Evolutionary conservation across 805 yeast species (phyloP).

Genomic region (Lipomyces lipofer): DNA sequence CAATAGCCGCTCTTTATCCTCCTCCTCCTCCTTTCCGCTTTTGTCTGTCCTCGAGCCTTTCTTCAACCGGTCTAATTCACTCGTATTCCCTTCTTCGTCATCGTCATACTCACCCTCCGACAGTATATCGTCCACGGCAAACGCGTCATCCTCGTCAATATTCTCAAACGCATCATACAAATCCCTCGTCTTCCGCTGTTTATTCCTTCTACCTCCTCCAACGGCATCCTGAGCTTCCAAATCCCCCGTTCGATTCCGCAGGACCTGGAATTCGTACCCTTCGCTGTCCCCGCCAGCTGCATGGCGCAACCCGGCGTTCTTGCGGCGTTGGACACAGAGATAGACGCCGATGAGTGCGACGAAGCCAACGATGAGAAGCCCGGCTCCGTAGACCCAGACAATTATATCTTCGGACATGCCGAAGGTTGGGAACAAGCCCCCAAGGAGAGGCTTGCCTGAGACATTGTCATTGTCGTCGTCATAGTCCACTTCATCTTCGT

Average conservation of each 20-base stretch:
- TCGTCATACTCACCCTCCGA: constrained; percentile 26
- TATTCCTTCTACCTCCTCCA: not conserved
- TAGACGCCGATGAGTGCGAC: constrained; percentile 39
- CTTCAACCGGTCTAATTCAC: not conserved
- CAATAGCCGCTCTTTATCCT: constrained; percentile 16
- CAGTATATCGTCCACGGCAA: constrained; percentile 26
- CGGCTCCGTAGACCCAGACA: constrained; percentile 40
- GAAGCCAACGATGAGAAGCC: constrained; percentile 51
- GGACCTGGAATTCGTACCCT: constrained; percentile 64
- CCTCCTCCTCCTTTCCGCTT: constrained; percentile 2
- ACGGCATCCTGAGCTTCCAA: constrained; percentile 3
- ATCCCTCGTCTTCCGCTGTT: constrained; percentile 27
- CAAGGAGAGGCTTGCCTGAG: constrained; percentile 15
- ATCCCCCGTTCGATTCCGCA: constrained; percentile 39
- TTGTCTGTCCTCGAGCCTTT: not conserved
- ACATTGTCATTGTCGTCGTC: constrained; percentile 4
- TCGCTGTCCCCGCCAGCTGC: constrained; percentile 51
- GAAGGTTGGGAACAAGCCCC: constrained; percentile 37
- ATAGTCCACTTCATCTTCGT: constrained; percentile 12
- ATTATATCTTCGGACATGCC: constrained; percentile 36
- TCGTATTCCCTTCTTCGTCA: constrained; percentile 7
- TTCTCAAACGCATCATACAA: constrained; percentile 30
- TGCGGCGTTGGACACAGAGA: constrained; percentile 46
- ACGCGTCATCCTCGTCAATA: constrained; percentile 30
- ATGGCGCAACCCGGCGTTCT: constrained; percentile 32